Base-by-base conservation (phyloP, 2,329 filamentous ascomycete genomes). In the Shiraia bambusicola region DNA sequence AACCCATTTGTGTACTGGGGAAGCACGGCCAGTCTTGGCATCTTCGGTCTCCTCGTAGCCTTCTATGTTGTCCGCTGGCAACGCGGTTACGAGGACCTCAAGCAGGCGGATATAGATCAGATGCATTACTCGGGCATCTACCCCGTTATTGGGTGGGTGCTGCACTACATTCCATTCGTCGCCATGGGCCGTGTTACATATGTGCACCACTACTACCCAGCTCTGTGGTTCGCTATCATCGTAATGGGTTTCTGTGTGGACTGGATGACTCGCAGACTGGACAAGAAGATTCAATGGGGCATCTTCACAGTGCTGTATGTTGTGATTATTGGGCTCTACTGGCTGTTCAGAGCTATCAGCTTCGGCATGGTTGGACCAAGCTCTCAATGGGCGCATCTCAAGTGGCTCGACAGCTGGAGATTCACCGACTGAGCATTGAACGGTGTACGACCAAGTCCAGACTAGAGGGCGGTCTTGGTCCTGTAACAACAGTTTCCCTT, bases 151-250 rank as follows among this genome's bases (percentile, higher is more conserved):
- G 93, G 93, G 49, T 98, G 93, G 93, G 84, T 95, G 71, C 79
- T 98, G 34, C 93, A 98, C 73, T 98, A 96, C 69, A 74, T 95
- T 49, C 93, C 93, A 1, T 98, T 97, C 71, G 82, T 95, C 61
- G 83, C 93, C 64, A 98, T 98, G 94, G 93, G 90, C 9, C 88
- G 93, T 78, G 93, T 98, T 47, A 98, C 93, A 12, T 98, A 98
- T 64, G 93, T 98, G 40, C 93, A 98, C 71, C 93, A 98, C 75
- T 98, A 98, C 77, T 98, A 97, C 71, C 93, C 93, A 9, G 93
- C 93, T 8, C 81, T 98, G 9, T 98, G 97, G 76, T 98, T 97
- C 69, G 91, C 93, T 59, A 95, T 98, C 53, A 76, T 98, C 32
- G 82, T 81, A 12, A 82, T 91, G 49, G 92, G 91, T 39, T 98